These are phyloP conservation scores for Diplotaxis tenuifolia DNA, from an alignment of 345 rosid genomes.

Conservation along the genomic window DNA sequence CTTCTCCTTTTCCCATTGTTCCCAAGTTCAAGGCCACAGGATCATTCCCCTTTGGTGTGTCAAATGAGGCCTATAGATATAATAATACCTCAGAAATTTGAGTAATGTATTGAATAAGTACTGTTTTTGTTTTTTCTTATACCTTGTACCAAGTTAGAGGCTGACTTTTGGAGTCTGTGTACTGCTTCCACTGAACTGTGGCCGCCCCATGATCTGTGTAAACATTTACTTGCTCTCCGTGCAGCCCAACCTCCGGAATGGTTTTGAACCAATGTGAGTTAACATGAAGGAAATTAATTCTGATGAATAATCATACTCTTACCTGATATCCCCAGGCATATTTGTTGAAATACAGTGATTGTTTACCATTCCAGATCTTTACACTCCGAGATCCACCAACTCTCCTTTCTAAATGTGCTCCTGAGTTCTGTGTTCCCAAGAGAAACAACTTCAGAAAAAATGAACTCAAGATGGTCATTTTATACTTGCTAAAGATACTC, in stretches of 20 bases:
- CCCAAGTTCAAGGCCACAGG: constrained; percentile 59
- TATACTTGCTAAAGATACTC: neutral
- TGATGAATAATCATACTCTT: neutral
- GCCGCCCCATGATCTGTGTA: constrained; percentile 45
- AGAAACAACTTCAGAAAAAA: neutral
- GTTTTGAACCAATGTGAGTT: constrained; percentile 19
- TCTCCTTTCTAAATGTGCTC: constrained; percentile 64
- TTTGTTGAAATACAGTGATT: constrained; percentile 40
- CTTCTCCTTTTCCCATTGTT: constrained; percentile 86
- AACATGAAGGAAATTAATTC: constrained; percentile 16
- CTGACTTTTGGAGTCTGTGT: constrained; percentile 40
- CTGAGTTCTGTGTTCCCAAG: constrained; percentile 49
- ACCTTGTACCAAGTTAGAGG: constrained; percentile 88
- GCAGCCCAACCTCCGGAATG: constrained; percentile 55
- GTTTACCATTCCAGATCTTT: constrained; percentile 34
- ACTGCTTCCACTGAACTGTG: constrained; percentile 50
- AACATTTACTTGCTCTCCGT: constrained; percentile 55
- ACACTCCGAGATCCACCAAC: constrained; percentile 52
- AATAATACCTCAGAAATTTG: neutral
- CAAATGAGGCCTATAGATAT: constrained; percentile 47
- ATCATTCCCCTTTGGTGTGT: constrained; percentile 59
- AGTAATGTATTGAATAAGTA: constrained; percentile 6
- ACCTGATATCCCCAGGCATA: constrained; percentile 78
- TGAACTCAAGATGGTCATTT: constrained; percentile 6
- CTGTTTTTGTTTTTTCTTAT: constrained; percentile 12